phyloP scores from a whole-genome alignment of 2,329 filamentous ascomycete species.

The Zalaria sp. region DNA sequence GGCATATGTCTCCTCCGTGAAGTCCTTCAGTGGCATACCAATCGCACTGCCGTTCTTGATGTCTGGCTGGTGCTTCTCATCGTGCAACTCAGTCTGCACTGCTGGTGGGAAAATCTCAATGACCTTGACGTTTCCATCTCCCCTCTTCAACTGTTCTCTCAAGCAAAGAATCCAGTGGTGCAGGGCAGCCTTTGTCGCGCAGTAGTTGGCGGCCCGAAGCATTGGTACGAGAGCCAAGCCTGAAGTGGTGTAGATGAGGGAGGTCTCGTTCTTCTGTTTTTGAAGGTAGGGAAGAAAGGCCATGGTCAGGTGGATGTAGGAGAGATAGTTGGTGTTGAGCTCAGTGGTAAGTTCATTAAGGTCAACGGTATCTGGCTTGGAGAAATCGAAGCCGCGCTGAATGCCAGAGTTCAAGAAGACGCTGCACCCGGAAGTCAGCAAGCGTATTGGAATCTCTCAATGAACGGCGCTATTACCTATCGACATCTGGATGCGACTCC shows the following conservation, averaged over 20 bases:
- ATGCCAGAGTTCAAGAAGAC: conserved; percentile 41
- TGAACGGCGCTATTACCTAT: conserved; percentile 9
- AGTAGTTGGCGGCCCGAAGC: conserved; percentile 35
- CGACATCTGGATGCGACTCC: conserved; percentile 33
- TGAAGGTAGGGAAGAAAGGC: conserved; percentile 37
- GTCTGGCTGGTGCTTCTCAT: conserved; percentile 40
- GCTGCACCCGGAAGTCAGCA: conserved; percentile 11
- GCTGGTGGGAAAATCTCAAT: conserved; percentile 41
- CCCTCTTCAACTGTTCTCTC: conserved; percentile 34
- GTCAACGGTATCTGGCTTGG: conserved; percentile 33
- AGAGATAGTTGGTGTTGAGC: conserved; percentile 37
- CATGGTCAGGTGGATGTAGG: conserved; percentile 34
- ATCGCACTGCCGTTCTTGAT: conserved; percentile 30
- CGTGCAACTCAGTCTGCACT: conserved; percentile 43
- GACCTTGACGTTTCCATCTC: conserved; percentile 34
- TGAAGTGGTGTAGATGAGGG: conserved; percentile 35
- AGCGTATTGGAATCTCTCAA: neutral
- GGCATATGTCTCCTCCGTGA: conserved; percentile 34
- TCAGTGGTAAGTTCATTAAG: conserved; percentile 29
- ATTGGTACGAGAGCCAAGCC: conserved; percentile 36
- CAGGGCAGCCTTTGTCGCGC: conserved; percentile 40
- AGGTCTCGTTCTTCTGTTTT: conserved; percentile 26
- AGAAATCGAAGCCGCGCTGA: conserved; percentile 35
- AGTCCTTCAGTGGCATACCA: conserved; percentile 40
- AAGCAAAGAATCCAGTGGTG: conserved; percentile 39